Conservation (phyloP, 2,329 filamentous ascomycete species). For the Trichoderma aggressivum region DNA sequence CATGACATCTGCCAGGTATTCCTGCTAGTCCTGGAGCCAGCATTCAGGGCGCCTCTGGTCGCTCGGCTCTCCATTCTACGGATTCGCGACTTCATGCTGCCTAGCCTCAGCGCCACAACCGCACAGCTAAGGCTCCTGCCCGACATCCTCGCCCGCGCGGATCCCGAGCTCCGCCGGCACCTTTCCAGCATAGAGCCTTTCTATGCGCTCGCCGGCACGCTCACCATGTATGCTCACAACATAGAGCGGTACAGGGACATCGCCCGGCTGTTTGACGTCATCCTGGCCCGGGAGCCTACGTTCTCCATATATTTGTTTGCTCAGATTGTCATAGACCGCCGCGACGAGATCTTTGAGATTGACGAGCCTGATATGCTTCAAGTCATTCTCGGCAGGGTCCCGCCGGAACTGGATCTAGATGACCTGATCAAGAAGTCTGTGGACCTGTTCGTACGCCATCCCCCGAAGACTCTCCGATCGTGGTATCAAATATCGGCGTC, state of each 20-base stretch:
- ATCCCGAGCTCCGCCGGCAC: conserved; percentile 69
- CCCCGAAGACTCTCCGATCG: conserved; percentile 66
- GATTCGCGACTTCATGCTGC: conserved; percentile 97
- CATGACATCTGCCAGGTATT: conserved; percentile 98
- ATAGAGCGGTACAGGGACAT: conserved; percentile 88
- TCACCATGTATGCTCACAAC: conserved; percentile 96
- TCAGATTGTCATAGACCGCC: conserved; percentile 76
- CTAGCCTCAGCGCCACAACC: conserved; percentile 74
- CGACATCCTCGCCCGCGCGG: conserved; percentile 69
- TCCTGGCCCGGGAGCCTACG: conserved; percentile 82
- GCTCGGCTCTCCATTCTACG: conserved; percentile 82
- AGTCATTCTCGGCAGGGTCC: conserved; percentile 81
- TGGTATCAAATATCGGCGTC: conserved; percentile 71
- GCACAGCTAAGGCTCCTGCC: conserved; percentile 85
- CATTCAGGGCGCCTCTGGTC: conserved; percentile 60
- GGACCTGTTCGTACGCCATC: conserved; percentile 60
- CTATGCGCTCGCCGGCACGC: conserved; percentile 87
- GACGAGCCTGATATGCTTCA: conserved; percentile 93
- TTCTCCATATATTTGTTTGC: conserved; percentile 91
- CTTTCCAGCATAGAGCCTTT: conserved; percentile 79
- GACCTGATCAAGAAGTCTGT: conserved; percentile 65
- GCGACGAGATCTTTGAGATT: conserved; percentile 82
- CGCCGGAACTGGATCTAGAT: conserved; percentile 76
- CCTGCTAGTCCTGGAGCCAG: conserved; percentile 72
- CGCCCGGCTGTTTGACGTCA: conserved; percentile 84